Conservation (phyloP, 2,329 filamentous ascomycete genomes). For the Monilinia vaccinii-corymbosi region DNA sequence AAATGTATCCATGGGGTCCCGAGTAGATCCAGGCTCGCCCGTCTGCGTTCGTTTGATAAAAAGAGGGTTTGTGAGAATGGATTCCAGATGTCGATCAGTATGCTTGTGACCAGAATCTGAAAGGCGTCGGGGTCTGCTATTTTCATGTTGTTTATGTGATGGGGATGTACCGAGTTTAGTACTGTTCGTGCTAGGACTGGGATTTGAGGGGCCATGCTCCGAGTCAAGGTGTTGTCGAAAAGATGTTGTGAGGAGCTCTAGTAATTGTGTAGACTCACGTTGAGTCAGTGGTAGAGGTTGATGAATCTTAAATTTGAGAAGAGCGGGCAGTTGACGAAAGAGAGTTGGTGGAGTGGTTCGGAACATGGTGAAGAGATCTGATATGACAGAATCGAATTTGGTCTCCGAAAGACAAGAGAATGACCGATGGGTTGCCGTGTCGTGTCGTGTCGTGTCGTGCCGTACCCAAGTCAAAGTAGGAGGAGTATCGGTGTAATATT, state of each 20-base stretch:
- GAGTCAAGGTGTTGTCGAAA: conserved; percentile 55
- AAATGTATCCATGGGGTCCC: conserved; percentile 27
- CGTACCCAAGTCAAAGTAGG: not conserved
- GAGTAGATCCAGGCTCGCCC: not conserved
- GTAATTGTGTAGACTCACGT: conserved; percentile 49
- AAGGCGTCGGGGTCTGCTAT: conserved; percentile 15
- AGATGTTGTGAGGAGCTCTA: conserved; percentile 51
- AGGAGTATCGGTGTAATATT: not conserved
- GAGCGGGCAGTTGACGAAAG: conserved; percentile 39
- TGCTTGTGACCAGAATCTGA: conserved; percentile 17
- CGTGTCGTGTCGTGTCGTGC: not conserved
- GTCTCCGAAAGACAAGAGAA: conserved; percentile 41
- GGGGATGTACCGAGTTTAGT: not conserved
- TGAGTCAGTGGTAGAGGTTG: conserved; percentile 42
- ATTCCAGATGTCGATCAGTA: conserved; percentile 38
- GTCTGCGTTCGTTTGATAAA: conserved; percentile 25
- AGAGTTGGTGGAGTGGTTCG: conserved; percentile 39
- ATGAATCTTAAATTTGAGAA: conserved; percentile 38
- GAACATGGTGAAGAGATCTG: conserved; percentile 33
- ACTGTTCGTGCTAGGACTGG: conserved; percentile 23
- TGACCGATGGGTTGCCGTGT: conserved; percentile 26
- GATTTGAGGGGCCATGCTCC: conserved; percentile 34
- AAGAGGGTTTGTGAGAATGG: conserved; percentile 42
- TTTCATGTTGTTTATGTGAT: not conserved
- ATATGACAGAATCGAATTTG: conserved; percentile 15